Evolutionary conservation across 208 protist species (phyloP), one percentile per base, ranked within the genome.

Genomic region (Plasmodiophora brassicae): DNA sequence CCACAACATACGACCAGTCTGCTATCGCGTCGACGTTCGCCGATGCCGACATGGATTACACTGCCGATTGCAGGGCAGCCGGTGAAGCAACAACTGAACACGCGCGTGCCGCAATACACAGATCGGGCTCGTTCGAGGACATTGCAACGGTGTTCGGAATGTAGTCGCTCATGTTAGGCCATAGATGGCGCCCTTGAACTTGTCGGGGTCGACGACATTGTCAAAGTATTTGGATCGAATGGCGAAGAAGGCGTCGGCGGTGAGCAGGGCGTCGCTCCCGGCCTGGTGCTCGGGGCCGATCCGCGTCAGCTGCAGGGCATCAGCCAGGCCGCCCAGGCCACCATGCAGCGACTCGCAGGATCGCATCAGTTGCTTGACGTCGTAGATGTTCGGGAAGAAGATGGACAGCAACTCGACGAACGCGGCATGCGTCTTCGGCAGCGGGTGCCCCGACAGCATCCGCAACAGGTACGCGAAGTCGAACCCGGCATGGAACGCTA

Each of bases 401-500:
- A 78, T 78, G 32, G 32, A 38, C 5, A 78, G 32, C 10, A 78
- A 38, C 20, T 78, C 65, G 32, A 78, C 32, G 41, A 78, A 78
- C 5, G 65, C 65, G 20, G 65, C n/a, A 32, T 78, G 65, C 14
- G 65, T 78, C 41, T 78, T 78, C 14, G 65, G 65, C n/a, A 78
- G 41, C 41, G 65, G 65, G n/a, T 54, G n/a, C 43, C 28, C 94
- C 65, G 95, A 98, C 20, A 98, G 92, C 25, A 98, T 93, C 91
- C 98, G 97, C 28, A 96, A 93, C 46, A 98, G 91, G 90, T 98
- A 99, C 1, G 45, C 97, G 94, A 98, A 99, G 93, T 99, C 98
- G 92, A 98, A 99, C 85, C 96, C 97, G 25, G 95, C 94, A 85
- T 99, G 97, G 91, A 99, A 99, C 25, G 95, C 95, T n/a, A 99